Evolutionary conservation across 2,329 filamentous ascomycete genomes (phyloP), one percentile per base, ranked within the genome.

Genomic region (Nectriaceae sp.): DNA sequence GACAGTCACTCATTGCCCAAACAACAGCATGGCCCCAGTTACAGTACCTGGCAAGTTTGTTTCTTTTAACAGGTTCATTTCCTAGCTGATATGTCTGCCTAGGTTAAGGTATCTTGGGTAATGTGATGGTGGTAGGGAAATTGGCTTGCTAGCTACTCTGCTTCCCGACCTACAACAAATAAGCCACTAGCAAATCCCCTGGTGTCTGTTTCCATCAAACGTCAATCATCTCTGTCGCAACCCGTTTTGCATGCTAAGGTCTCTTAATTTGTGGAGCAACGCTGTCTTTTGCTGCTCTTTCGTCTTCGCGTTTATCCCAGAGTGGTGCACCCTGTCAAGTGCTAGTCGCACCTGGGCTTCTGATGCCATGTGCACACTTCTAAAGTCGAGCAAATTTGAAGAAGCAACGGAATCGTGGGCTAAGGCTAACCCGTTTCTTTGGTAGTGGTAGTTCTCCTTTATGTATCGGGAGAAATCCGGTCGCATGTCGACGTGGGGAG

Each of bases 281-380:
- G 44, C 42, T 6, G 54, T 45, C 37, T 49, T 55, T 40, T 64
- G 54, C 20, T 51, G 47, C 42, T 53, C 43, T 46, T 54, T 65
- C 21, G 51, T 46, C 19, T 52, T 46, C 49, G 46, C 41, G 36
- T 52, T 57, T 45, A 49, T 38, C 39, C 47, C 36, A 21, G 64
- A 61, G 50, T 54, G 65, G 19, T 82, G 82, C 19, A 90, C 65
- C 0, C 80, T 77, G 46, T 82, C 76, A 15, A 90, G 70, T 75
- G 90, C 87, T 18, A 78, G 70, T 45, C 78, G 75, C 15, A 90
- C 74, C 60, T 89, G 79, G 3, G 76, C 78, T 52, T 88, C 80
- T 3, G 82, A 82, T 45, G 72, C 73, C 43, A 89, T 74, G 61
- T 85, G 80, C 21, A 56, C 33, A 21, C 29, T 51, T 21, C 44